These are phyloP conservation scores for Phyllosticta capitalensis DNA, from an alignment of 2,329 filamentous ascomycete genomes.

Conservation along the genomic window DNA sequence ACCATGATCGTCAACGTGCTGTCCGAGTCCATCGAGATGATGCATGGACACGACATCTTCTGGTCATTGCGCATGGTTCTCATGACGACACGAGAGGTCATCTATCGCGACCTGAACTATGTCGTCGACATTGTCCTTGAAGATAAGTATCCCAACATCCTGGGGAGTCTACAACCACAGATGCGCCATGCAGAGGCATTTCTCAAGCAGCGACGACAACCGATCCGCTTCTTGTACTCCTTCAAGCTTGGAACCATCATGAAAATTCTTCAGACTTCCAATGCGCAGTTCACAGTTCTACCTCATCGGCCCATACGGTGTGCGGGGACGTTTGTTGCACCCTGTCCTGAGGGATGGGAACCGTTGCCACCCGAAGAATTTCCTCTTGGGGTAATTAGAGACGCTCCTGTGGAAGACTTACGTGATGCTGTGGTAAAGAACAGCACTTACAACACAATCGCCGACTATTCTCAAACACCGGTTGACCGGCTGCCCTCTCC, in stretches of 20 bases:
- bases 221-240: neutral
- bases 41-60: neutral
- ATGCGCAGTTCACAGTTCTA: neutral
- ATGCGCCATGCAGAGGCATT: neutral
- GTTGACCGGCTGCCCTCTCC: neutral
- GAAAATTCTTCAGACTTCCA: neutral
- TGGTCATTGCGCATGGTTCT: neutral
- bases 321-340: too few relatives aligned
- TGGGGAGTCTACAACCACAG: neutral
- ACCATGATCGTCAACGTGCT: slow-evolving; percentile 5
- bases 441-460: neutral
- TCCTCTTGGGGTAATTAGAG: too few relatives aligned
- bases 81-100: too few relatives aligned
- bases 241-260: neutral
- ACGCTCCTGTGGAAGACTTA: neutral
- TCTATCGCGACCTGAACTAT: neutral
- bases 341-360: too few relatives aligned
- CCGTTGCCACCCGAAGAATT: too few relatives aligned
- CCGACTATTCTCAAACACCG: neutral
- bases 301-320: too few relatives aligned
- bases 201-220: neutral
- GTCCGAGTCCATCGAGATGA: neutral
- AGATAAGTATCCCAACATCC: neutral
- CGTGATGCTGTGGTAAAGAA: too few relatives aligned
- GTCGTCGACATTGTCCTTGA: neutral